Evolutionary conservation across 2,329 filamentous ascomycete species (phyloP).

Genomic region (Ophiosphaerella korrae): DNA sequence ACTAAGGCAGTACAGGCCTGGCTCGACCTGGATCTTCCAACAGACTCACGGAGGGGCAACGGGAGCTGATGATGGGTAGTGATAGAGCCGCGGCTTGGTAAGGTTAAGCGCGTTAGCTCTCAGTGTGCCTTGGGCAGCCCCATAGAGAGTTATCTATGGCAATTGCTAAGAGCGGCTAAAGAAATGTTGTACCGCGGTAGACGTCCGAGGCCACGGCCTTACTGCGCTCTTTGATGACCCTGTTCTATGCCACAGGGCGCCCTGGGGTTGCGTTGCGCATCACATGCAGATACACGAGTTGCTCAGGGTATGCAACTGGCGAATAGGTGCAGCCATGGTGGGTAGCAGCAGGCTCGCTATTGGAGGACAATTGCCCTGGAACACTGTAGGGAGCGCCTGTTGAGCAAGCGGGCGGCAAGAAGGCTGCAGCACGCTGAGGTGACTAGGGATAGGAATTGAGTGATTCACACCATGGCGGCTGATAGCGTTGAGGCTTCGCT

Average conservation of each 20-base stretch:
- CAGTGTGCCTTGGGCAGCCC: conserved; percentile 10
- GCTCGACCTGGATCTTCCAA: conserved; percentile 14
- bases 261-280: conserved; percentile 9
- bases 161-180: conserved; percentile 15
- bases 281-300: conserved; percentile 15
- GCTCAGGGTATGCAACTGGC: conserved; percentile 20
- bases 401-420: conserved; percentile 17
- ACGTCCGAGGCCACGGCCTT: conserved; percentile 8
- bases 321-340: conserved; percentile 19
- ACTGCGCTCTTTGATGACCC: conserved; percentile 22
- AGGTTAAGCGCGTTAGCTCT: conserved; percentile 15
- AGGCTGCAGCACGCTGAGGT: conserved; percentile 21
- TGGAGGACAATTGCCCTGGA: conserved; percentile 23
- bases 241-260: conserved; percentile 27
- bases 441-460: conserved; percentile 16
- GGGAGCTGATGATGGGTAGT: conserved; percentile 17
- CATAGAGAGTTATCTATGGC: conserved; percentile 9
- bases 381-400: conserved; percentile 12
- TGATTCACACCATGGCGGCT: conserved; percentile 19
- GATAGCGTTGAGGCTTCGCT: conserved; percentile 6
- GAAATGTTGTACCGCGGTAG: conserved; percentile 5
- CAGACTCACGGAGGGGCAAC: conserved; percentile 23
- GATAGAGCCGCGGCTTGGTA: conserved; percentile 13
- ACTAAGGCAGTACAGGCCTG: conserved; percentile 16
- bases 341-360: conserved; percentile 14